A percentile compares a stretch with the other conserved stretches of the same genome.
These are phyloP conservation scores for Lactifluus subvellereus DNA, from an alignment of 768 basidiomycete species.

Conservation along the genomic window DNA sequence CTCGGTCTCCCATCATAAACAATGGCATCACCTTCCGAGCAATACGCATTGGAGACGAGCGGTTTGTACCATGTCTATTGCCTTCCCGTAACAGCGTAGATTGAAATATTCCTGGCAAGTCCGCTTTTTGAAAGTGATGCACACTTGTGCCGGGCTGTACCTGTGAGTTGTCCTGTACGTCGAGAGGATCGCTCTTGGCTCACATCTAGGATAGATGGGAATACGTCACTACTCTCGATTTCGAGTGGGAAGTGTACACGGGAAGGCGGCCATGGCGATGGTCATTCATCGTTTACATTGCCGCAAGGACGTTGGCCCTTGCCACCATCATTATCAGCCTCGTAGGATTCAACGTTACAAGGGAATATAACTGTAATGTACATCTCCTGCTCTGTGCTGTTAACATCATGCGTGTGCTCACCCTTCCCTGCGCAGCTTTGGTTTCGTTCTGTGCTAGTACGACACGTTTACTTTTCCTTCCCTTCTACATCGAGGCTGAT, in stretches of 20 bases:
- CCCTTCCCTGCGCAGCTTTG: conserved; percentile 1
- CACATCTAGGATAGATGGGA: conserved; percentile 13
- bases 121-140: conserved; percentile 6
- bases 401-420: neutral
- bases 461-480: neutral
- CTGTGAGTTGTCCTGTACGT: neutral
- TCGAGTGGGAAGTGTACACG: conserved; percentile 22
- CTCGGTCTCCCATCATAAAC: neutral
- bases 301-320: conserved; percentile 11
- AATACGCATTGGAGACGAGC: neutral
- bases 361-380: conserved; percentile 15
- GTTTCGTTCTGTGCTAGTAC: conserved; percentile 20
- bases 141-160: conserved; percentile 16
- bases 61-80: neutral
- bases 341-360: conserved; percentile 17
- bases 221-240: conserved; percentile 13
- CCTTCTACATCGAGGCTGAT: neutral
- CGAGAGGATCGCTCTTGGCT: neutral
- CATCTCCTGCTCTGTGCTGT: neutral
- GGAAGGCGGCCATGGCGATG: conserved; percentile 21
- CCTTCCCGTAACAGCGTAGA: neutral
- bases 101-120: neutral
- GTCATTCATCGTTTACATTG: conserved; percentile 19
- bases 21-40: neutral
- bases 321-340: conserved; percentile 5